Base-by-base conservation (phyloP, 2,329 filamentous ascomycete genomes). In the Stromatinia cepivora region DNA sequence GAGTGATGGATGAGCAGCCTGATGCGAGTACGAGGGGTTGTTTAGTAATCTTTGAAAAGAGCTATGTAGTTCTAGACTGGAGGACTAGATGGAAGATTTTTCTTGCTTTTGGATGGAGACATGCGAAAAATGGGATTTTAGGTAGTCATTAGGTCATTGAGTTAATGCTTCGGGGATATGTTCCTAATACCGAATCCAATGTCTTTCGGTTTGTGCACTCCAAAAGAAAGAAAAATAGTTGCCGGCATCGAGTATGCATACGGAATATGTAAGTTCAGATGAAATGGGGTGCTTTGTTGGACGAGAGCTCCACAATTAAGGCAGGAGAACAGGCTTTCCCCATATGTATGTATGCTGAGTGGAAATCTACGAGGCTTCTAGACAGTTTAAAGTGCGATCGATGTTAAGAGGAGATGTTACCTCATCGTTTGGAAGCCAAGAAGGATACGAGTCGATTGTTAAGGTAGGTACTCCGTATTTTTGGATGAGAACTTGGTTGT, bases 261-360 rank as follows among this genome's bases (percentile, higher is more conserved):
- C 4, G 20, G 34, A 17, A 25, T 45, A 13, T 22, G 10, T 15
- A 61, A 34, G 39, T 34, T 34, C 3, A 31, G 42, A 61, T 46
- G 42, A 34, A 34, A 20, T 46, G 17, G 10, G 31, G 28, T 46
- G 58, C 58, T 61, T 61, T 48, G 58, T 34, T 31, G 7, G 34
- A 46, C n/a, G 25, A 46, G 42, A 31, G 25, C 58, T 61, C 58
- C 58, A 45, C 58, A 61, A 61, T 48, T n/a, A 46, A 61, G 58
- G 36, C 58, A 31, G 58, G 28, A 17, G 25, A 39, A 31, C 4
- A 36, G 42, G 45, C 42, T 48, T 31, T 46, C 58, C 58, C 58
- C 58, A 36, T 48, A 25, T 48, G 42, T 36, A 31, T n/a, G 20
- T 28, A 9, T 34, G 28, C 20, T 34, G 58, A 46, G 39, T 25